A percentile compares a stretch with the other conserved stretches of the same genome.
Conservation (phyloP, 2,329 filamentous ascomycete genomes). For the Botryotinia globosa region DNA sequence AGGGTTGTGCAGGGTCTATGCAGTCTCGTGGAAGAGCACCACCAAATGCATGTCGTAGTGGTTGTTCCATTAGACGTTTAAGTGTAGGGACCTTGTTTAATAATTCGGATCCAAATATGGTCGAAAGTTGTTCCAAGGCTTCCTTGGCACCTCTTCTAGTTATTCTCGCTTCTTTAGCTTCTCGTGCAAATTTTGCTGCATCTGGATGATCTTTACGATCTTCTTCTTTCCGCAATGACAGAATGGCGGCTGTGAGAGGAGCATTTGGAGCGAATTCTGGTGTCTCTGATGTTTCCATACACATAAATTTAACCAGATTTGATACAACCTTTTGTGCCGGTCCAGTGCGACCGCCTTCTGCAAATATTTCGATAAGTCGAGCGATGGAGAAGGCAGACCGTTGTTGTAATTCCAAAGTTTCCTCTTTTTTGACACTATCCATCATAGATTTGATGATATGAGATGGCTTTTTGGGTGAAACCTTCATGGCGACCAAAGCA, state of each 20-base stretch:
- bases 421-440: constrained; percentile 96
- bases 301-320: constrained; percentile 96
- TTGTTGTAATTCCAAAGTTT: constrained; percentile 82
- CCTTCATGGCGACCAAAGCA: constrained; percentile 81
- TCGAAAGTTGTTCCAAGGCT: constrained; percentile 82
- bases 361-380: constrained; percentile 81
- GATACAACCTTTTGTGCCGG: constrained; percentile 94
- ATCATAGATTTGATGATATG: constrained; percentile 94
- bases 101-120: constrained; percentile 72
- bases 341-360: constrained; percentile 71
- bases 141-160: constrained; percentile 92
- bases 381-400: constrained; percentile 85
- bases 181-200: constrained; percentile 82
- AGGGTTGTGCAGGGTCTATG: constrained; percentile 66
- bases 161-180: constrained; percentile 84
- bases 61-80: constrained; percentile 74
- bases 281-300: constrained; percentile 95
- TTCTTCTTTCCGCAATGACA: constrained; percentile 96
- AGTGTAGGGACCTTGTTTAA: constrained; percentile 84
- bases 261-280: constrained; percentile 90
- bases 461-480: constrained; percentile 89
- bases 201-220: constrained; percentile 91
- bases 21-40: constrained; percentile 70
- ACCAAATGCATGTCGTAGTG: constrained; percentile 71
- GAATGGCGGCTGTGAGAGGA: constrained; percentile 71